phyloP scores from a whole-genome alignment of 306 rosid species.

The Abrus pulchellus region DNA sequence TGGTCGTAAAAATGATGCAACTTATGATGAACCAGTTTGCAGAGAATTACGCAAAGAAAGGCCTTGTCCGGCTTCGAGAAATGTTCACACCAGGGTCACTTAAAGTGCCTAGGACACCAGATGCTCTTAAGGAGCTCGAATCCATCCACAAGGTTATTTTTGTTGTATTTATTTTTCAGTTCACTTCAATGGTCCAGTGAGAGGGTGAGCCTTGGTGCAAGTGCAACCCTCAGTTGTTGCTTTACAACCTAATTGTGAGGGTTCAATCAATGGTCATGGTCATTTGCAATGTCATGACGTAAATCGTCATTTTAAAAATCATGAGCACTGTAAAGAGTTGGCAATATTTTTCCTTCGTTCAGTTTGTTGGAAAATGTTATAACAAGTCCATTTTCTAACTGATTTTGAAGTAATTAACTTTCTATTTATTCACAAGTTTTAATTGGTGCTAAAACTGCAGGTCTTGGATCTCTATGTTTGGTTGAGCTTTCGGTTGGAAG shows the following conservation, averaged over 20 bases:
- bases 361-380: conserved; percentile 39
- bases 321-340: neutral
- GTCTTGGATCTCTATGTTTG: conserved; percentile 95
- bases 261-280: conserved; percentile 11
- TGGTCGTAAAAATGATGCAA: conserved; percentile 32
- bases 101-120: conserved; percentile 73
- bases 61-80: conserved; percentile 87
- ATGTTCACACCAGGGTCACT: conserved; percentile 89
- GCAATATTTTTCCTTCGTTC: conserved; percentile 15
- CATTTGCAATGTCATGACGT: conserved; percentile 37
- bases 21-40: conserved; percentile 73
- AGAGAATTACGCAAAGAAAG: conserved; percentile 74
- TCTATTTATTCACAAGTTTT: conserved; percentile 27
- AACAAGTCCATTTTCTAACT: conserved; percentile 15
- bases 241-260: neutral
- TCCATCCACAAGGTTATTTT: conserved; percentile 86
- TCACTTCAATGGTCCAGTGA: conserved; percentile 16
- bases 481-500: conserved; percentile 92
- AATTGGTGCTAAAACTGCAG: conserved; percentile 62
- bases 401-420: conserved; percentile 24
- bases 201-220: neutral
- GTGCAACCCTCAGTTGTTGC: neutral
- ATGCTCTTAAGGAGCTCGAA: conserved; percentile 89
- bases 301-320: conserved; percentile 21
- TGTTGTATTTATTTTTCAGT: neutral